These are phyloP conservation scores for Brassica balearica DNA, from an alignment of 441 rosid species.

Conservation along the genomic window DNA sequence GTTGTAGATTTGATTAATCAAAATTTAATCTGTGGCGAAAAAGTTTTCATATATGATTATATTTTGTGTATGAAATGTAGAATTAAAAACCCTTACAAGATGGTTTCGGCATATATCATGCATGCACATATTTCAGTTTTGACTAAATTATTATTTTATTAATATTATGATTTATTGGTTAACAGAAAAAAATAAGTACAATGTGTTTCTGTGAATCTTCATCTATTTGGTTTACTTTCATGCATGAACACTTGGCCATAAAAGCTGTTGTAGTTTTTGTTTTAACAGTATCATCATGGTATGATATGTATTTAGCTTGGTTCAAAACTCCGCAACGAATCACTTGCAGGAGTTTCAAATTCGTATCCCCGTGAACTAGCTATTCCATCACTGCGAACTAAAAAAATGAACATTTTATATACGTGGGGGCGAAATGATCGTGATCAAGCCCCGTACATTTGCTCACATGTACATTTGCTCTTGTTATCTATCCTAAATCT, in stretches of 20 bases:
- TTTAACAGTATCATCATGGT: conserved; percentile 3
- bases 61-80: neutral
- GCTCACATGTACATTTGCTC: neutral
- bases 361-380: conserved; percentile 10
- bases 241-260: conserved; percentile 2
- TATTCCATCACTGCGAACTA: conserved; percentile 4
- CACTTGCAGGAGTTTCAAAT: neutral
- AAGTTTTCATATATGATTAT: neutral
- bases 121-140: neutral
- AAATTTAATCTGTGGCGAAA: neutral
- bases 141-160: neutral
- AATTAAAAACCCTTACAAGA: neutral
- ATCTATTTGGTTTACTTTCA: neutral
- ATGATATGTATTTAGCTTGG: conserved; percentile 7
- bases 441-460: neutral
- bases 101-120: neutral
- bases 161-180: neutral
- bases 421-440: neutral
- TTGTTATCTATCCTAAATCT: neutral
- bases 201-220: no score
- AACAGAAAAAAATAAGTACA: no score
- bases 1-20: conserved; percentile 3
- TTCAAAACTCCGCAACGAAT: neutral
- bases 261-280: conserved; percentile 1
- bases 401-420: neutral